phyloP scores from a whole-genome alignment of 202 grass and related monocot genomes.

The Panicum hallii region DNA sequence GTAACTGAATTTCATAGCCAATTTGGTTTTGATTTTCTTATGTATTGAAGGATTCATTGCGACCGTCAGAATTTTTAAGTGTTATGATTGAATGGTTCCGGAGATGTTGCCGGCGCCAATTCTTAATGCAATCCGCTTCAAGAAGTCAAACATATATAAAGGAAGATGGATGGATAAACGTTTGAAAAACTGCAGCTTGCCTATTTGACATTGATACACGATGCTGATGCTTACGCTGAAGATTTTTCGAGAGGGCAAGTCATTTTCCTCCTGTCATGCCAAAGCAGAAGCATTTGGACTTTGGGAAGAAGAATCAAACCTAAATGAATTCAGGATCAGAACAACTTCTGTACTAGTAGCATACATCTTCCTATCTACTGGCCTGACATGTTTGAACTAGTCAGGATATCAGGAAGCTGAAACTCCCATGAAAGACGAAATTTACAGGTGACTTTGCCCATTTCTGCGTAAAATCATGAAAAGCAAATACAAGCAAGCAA shows the following conservation, averaged over 20 bases:
- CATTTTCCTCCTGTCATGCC: not conserved
- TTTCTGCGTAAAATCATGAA: not conserved
- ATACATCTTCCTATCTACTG: not conserved
- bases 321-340: not conserved
- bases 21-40: not conserved
- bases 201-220: constrained; percentile 11
- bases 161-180: not conserved
- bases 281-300: not conserved
- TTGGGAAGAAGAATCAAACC: not conserved
- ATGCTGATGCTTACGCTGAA: not conserved
- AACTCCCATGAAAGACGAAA: constrained; percentile 13
- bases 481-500: not conserved
- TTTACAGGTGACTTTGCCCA: not conserved
- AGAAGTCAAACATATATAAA: constrained; percentile 40
- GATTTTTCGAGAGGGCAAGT: constrained; percentile 4
- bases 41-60: not conserved
- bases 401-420: constrained; percentile 4
- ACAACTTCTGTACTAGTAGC: not conserved
- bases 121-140: not conserved
- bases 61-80: not conserved
- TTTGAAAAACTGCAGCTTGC: not conserved
- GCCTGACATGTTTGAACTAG: not conserved
- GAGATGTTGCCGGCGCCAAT: not conserved
- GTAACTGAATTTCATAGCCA: not conserved
- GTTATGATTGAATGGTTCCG: not conserved